These are phyloP conservation scores for Panicum hallii DNA, from an alignment of 202 grass and related monocot species.

Conservation along the genomic window DNA sequence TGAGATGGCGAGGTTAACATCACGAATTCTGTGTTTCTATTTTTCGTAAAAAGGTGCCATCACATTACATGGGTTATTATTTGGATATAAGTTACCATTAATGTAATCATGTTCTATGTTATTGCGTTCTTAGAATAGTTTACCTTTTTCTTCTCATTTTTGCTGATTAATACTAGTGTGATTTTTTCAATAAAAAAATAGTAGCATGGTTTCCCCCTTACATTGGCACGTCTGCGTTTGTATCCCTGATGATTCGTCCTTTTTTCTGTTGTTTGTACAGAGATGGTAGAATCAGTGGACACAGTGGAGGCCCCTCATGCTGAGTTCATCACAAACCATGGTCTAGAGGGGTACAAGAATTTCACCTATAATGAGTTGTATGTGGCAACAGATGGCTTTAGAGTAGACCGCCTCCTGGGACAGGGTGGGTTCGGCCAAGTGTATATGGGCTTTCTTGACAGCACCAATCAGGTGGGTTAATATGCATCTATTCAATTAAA, in stretches of 20 bases:
- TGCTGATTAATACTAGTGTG: conserved; percentile 5
- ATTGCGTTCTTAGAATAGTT: conserved; percentile 26
- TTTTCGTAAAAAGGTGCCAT: conserved; percentile 24
- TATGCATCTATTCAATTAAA: conserved; percentile 10
- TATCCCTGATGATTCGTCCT: conserved; percentile 12
- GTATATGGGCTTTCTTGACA: conserved; percentile 67
- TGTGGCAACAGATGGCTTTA: conserved; percentile 62
- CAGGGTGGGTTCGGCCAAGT: conserved; percentile 87
- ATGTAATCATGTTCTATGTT: background rate
- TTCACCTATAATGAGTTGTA: conserved; percentile 68
- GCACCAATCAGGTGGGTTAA: conserved; percentile 63
- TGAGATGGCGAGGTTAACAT: background rate
- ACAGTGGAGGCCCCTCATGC: conserved; percentile 42
- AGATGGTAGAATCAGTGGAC: conserved; percentile 49
- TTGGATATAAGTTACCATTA: conserved; percentile 10
- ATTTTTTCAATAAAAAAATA: conserved; percentile 2
- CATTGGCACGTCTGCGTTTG: conserved; percentile 1
- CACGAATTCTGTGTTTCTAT: background rate
- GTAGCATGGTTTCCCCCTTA: background rate
- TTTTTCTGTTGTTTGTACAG: conserved; percentile 49
- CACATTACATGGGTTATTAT: background rate
- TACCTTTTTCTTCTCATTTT: background rate
- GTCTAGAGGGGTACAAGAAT: conserved; percentile 42
- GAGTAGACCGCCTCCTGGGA: conserved; percentile 63
- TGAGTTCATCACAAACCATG: conserved; percentile 29